These are phyloP conservation scores for Globisporangium iwayamae DNA, from an alignment of 352 stramenopile species.

Conservation along the genomic window DNA sequence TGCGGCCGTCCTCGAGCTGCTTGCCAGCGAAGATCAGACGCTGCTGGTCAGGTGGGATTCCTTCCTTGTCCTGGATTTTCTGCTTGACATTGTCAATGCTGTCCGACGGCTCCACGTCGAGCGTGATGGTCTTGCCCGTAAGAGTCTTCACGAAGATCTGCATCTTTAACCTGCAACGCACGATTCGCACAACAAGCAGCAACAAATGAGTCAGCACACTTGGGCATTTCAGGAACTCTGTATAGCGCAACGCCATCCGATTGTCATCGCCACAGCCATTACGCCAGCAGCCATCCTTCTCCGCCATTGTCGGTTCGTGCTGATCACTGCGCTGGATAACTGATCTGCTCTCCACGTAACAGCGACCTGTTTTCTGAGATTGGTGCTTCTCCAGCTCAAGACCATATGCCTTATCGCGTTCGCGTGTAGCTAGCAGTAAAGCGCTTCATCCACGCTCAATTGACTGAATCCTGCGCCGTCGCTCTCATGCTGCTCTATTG, in stretches of 20 bases:
- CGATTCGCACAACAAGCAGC: constrained; percentile 6
- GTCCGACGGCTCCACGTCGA: constrained; percentile 96
- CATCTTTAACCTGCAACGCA: constrained; percentile 68
- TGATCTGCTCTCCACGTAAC: background rate
- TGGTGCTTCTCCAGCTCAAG: background rate
- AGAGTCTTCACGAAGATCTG: constrained; percentile 99
- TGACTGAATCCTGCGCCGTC: background rate
- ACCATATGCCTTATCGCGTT: background rate
- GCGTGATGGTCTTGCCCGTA: constrained; percentile 96
- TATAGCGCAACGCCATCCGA: no score
- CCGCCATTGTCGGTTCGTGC: background rate
- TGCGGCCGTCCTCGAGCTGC: constrained; percentile 97
- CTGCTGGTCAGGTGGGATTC: constrained; percentile 93
- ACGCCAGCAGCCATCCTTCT: background rate
- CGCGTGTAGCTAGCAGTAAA: background rate
- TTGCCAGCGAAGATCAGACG: constrained; percentile 99
- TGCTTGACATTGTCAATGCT: constrained; percentile 99
- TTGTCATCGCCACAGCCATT: background rate
- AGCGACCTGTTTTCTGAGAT: background rate
- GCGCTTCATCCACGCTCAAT: no score
- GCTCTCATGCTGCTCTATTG: background rate
- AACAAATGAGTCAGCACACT: background rate
- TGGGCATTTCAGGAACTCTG: background rate
- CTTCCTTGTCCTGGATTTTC: constrained; percentile 93
- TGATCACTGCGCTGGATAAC: background rate